These are phyloP conservation scores for Hypomontagnella monticulosa DNA, from an alignment of 495 filamentous ascomycete species.

Conservation along the genomic window DNA sequence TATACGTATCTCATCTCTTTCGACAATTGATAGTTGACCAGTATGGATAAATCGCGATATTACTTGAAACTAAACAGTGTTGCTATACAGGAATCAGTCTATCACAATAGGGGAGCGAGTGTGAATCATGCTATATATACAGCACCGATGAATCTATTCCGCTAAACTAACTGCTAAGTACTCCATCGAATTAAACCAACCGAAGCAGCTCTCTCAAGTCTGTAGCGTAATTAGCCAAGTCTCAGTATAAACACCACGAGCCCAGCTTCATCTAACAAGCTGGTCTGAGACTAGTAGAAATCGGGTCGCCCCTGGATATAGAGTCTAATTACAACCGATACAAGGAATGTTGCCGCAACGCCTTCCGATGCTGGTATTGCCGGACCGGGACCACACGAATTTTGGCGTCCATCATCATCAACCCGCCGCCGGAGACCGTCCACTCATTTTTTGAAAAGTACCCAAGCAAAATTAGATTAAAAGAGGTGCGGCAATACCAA, in stretches of 20 bases:
- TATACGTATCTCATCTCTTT: too few species aligned
- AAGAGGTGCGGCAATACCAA: conserved; percentile 12
- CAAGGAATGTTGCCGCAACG: conserved; percentile 34
- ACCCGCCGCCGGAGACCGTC: conserved; percentile 19
- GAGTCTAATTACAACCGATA: conserved; percentile 18
- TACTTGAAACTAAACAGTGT: too few species aligned
- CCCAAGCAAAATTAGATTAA: conserved; percentile 19
- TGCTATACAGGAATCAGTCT: too few species aligned
- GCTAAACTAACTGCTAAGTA: conserved; percentile 25
- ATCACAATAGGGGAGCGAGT: too few species aligned
- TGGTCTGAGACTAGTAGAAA: conserved; percentile 6
- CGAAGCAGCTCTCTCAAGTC: conserved; percentile 25
- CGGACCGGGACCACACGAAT: conserved; percentile 10
- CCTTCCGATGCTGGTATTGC: conserved; percentile 34
- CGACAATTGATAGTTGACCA: too few species aligned
- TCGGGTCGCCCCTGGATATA: conserved; percentile 9
- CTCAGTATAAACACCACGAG: conserved; percentile 14
- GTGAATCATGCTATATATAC: too few species aligned
- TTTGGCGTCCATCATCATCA: conserved; percentile 6
- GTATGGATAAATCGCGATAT: too few species aligned
- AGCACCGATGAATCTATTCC: conserved; percentile 18
- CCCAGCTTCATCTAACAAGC: conserved; percentile 2
- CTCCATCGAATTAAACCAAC: conserved; percentile 30
- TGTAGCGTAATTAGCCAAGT: conserved; percentile 17
- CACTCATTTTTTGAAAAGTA: background rate